Conservation (phyloP, 768 basidiomycete genomes). For the Trametes punicea region DNA sequence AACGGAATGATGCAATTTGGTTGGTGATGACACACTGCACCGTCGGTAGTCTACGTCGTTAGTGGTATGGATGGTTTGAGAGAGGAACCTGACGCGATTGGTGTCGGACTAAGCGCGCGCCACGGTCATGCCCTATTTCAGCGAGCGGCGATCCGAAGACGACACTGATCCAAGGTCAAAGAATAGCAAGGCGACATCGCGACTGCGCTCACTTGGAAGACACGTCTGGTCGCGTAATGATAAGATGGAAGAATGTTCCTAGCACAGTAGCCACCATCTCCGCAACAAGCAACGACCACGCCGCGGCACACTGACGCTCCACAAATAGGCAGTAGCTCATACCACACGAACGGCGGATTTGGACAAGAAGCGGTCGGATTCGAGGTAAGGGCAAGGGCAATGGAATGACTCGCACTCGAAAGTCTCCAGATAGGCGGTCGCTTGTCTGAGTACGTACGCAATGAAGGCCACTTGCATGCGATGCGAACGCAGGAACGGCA, state of each 20-base stretch:
- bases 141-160: neutral
- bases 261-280: neutral
- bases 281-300: neutral
- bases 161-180: neutral
- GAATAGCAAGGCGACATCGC: neutral
- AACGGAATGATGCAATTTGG: neutral
- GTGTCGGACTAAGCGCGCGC: neutral
- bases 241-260: neutral
- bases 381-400: slow-evolving; percentile 1
- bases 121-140: neutral
- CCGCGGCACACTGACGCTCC: neutral
- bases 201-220: neutral
- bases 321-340: neutral
- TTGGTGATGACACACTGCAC: neutral
- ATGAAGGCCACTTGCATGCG: neutral
- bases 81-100: neutral
- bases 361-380: neutral
- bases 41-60: neutral
- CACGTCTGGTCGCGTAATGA: neutral
- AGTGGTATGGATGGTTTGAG: neutral
- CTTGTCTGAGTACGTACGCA: neutral
- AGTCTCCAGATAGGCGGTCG: neutral
- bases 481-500: neutral
- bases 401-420: neutral
- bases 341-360: neutral